Percentiles rank a stretch among this genome's conserved stretches.
Evolutionary conservation across 768 basidiomycete species (phyloP).

Genomic region (Agrocybe chaxingu): DNA sequence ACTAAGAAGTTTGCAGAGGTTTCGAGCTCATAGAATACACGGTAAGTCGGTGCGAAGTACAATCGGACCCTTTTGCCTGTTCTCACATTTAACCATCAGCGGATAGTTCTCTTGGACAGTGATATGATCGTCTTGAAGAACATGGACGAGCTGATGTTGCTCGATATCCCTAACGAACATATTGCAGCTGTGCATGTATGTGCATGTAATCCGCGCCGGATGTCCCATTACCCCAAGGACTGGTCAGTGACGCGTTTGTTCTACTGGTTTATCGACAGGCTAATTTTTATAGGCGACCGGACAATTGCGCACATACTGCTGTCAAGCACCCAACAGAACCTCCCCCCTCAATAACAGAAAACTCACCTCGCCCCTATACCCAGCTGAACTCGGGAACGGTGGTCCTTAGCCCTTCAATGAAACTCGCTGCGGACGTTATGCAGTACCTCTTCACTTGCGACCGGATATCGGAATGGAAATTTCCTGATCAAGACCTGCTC

Average conservation of each 20-base stretch:
- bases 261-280: background rate
- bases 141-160: slow-evolving; percentile 74
- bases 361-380: slow-evolving; percentile 69
- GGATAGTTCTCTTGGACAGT: slow-evolving; percentile 78
- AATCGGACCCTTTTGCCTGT: background rate
- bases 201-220: slow-evolving; percentile 87
- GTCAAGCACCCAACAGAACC: slow-evolving; percentile 42
- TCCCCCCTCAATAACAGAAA: slow-evolving; percentile 29
- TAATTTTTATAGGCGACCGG: slow-evolving; percentile 70
- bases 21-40: slow-evolving; percentile 71
- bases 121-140: slow-evolving; percentile 85
- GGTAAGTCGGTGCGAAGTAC: slow-evolving; percentile 18
- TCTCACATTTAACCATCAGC: slow-evolving; percentile 34
- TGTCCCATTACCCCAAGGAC: slow-evolving; percentile 84
- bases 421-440: slow-evolving; percentile 50
- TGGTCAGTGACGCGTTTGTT: slow-evolving; percentile 52
- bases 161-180: slow-evolving; percentile 59
- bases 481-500: slow-evolving; percentile 93
- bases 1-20: slow-evolving; percentile 27
- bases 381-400: slow-evolving; percentile 91
- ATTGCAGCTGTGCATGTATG: slow-evolving; percentile 92
- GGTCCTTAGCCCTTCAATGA: slow-evolving; percentile 71
- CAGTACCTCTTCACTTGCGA: slow-evolving; percentile 48
- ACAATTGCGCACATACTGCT: slow-evolving; percentile 80
- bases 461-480: slow-evolving; percentile 43